phyloP scores from a whole-genome alignment of 1,284 basidiomycete genomes.

The Prillingera fragicola region DNA sequence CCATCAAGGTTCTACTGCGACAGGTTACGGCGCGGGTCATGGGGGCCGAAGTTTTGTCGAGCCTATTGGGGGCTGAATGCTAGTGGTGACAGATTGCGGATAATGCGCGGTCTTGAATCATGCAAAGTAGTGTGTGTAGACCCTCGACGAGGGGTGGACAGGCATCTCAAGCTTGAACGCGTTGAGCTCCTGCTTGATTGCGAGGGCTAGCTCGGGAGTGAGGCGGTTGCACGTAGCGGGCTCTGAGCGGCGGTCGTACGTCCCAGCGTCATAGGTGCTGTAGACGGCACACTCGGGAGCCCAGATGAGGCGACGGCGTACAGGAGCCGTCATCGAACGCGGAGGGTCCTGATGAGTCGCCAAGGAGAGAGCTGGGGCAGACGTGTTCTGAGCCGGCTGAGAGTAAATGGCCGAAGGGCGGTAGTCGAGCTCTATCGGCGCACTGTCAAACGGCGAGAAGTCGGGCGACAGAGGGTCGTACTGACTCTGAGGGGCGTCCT shows the following conservation, averaged over 20 bases:
- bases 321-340: conserved; percentile 36
- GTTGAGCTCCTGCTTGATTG: conserved; percentile 93
- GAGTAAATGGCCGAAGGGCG: conserved; percentile 17
- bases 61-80: not conserved
- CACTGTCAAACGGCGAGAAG: conserved; percentile 50
- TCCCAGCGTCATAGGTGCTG: conserved; percentile 82
- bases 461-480: conserved; percentile 55
- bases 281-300: conserved; percentile 89
- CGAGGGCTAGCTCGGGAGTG: conserved; percentile 87
- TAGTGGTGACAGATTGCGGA: not conserved
- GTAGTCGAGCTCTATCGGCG: conserved; percentile 16
- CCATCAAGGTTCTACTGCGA: too few relatives aligned
- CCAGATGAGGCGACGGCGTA: conserved; percentile 67
- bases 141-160: conserved; percentile 79
- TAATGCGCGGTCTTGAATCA: conserved; percentile 25
- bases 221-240: conserved; percentile 94
- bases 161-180: conserved; percentile 99
- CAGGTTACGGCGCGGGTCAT: too few relatives aligned
- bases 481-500: conserved; percentile 10
- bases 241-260: conserved; percentile 91
- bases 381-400: conserved; percentile 50
- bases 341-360: conserved; percentile 42
- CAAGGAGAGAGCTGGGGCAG: conserved; percentile 73
- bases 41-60: too few relatives aligned
- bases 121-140: conserved; percentile 65